Base-by-base conservation (phyloP, 2,329 filamentous ascomycete species). In the Penicillium capsulatum region DNA sequence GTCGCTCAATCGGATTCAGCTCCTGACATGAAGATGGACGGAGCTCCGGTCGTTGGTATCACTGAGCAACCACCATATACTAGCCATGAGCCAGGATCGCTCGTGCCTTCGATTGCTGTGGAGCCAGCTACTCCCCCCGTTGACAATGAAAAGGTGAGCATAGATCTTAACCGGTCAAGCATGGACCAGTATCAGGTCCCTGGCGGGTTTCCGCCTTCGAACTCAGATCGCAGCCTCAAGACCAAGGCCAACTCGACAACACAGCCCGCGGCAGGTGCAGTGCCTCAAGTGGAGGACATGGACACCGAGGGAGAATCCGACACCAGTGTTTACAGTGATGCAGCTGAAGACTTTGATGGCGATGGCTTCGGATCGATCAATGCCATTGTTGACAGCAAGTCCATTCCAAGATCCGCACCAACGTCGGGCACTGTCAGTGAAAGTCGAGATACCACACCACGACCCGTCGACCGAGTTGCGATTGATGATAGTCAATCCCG, bases 161-260 rank as follows among this genome's bases (percentile, higher is more conserved):
- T 58, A 31, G 51, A 58, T 10, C 34, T 32, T 37, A 48, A 55
- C 19, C 54, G 50, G 36, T 64, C 50, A 42, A 64, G 66, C 43
- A 54, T 60, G 41, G 57, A 68, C 44, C 63, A 68, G 36, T 73
- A 76, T 28, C 70, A 70, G 28, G 62, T 82, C 11, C 81, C 82
- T 7, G 81, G 81, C 6, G 73, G 71, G 0, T 85, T 81, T 46
- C 78, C 78, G 1, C 48, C 50, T 11, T 47, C 57, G 4, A 50
- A 48, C 7, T 50, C 59, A 15, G 56, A 61, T 19, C 41, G 47
- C 6, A 47, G 44, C 20, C 33, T 42, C 8, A 48, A 49, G 30
- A 36, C 37, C 14, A 33, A 38, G 4, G 34, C 42, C 5, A 41
- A 48, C n/a, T 41, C 42, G 31, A 15, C 37, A 17, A 30, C 24